Evolutionary conservation across 2,329 filamentous ascomycete species (phyloP), one percentile per base, ranked within the genome.

Genomic region (Colletotrichum tanaceti): DNA sequence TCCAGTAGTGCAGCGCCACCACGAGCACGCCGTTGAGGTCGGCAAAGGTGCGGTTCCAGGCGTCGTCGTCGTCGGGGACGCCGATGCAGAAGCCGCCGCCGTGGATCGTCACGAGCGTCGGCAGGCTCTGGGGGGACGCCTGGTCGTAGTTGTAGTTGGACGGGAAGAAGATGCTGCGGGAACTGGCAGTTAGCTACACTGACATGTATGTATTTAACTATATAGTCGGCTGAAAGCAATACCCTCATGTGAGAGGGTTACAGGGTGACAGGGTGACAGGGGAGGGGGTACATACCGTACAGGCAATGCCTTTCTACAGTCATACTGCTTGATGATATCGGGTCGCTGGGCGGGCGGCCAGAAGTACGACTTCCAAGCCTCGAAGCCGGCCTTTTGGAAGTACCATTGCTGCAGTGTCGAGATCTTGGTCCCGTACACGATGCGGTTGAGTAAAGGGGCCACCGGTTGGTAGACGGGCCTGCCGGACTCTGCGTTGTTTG

Each of bases 21-120:
- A 86, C 83, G 10, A 86, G 74, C 65, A 82, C 76, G 59, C 74
- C 72, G 60, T 81, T 77, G 1, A 73, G 70, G 58, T 79, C 75
- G 28, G 83, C 77, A 70, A 85, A 84, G 63, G 72, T 70, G 46
- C 74, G 74, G 74, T 83, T 85, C 77, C 84, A 84, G n/a, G 72
- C 71, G 74, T 86, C 83, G 71, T 85, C 83, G 50, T 82, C 74
- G 55, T 75, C 66, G 0, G 84, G 79, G 22, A 79, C 72, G 74
- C 82, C 80, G 50, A 87, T 35, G 35, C 78, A 77, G 73, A 84
- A 86, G 46, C 84, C 84, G 66, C 85, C 84, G 62, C 85, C 85
- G 71, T 88, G 86, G 71, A 86, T 79, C 62, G 83, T 80, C 52
- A 88, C 76, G 53, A 86, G 77, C 2, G 82, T 76, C 1, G 85